Evolutionary conservation across 441 rosid genomes (phyloP), one percentile per base, ranked within the genome.

Genomic region (Brassica balearica): DNA sequence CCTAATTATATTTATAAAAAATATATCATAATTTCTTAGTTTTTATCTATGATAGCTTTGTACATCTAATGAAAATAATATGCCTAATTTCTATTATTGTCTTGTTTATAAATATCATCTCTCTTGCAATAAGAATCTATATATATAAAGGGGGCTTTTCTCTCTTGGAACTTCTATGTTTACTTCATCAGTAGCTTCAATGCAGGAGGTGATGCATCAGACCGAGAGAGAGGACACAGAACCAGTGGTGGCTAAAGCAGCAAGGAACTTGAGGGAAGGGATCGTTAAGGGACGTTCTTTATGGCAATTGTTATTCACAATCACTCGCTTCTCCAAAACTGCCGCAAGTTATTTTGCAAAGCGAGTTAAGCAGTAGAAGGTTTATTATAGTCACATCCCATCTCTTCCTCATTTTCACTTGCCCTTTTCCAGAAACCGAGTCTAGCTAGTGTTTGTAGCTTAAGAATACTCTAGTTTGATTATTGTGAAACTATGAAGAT

Each of bases 201-300:
- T 90, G 88, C 97, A 95, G 82, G 82, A 56, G 2, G 12, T 58
- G 75, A 36, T 77, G 55, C 77, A 14, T 65, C 89, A 19, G 73
- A 80, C 68, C 82, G 84, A 60, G 83, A 84, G 46, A 76, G 73
- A 87, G 69, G 77, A 66, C 66, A 69, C 60, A 68, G 90, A 79
- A 65, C 94, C 94, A 22, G 76, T 6, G 41, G 70, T 91, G 76
- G 98, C 98, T 78, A 86, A 72, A 76, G 75, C 74, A 15, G 97
- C 92, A 0, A 85, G 91, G 84, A 79, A 69, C 20, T 72, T 89
- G 0, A 88, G 80, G 74, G 92, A 91, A 82, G 88, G 95, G 55
- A 80, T 92, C 17, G 89, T 91, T 14, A 87, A 90, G 79, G 91
- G 94, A 60, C 92, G 97, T 23, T 75, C 89, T 19, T 46, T 91